Base-by-base conservation (phyloP, 495 filamentous ascomycete genomes). In the Aspergillus cavernicola region DNA sequence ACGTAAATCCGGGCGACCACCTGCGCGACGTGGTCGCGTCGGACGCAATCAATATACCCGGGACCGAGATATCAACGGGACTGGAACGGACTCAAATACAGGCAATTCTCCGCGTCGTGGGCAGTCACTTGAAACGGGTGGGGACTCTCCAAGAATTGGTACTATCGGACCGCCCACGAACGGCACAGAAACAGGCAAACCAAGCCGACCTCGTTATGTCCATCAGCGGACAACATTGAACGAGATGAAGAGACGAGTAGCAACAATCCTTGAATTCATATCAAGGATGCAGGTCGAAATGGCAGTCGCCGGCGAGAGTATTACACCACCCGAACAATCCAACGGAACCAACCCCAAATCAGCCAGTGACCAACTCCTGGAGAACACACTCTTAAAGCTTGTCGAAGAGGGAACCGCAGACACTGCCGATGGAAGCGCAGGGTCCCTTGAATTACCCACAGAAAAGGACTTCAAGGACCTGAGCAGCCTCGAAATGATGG, bases 221-320 rank as follows among this genome's bases (percentile, higher is more conserved):
- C 73, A 82, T 52, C 73, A 79, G 45, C 73, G 78, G 31, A 83
- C 91, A 42, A 92, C 82, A 23, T 88, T 97, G 84, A 86, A 85
- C 52, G 92, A 97, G 57, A 93, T 97, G 87, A 90, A 89, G 69
- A 81, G 88, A 53, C 82, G 88, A 7, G 91, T 91, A 3, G 82
- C 85, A 2, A 85, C 78, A 12, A 92, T 98, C 49, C 75, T 95
- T 13, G 90, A 95, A 36, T 97, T 88, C 66, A 96, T 98, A 59
- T 85, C 88, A 7, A 82, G 88, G 39, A 92, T 89, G 57, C 92
- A 97, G 61, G 77, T 96, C 11, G 93, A 98, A 64, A 81, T 96
- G 73, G 92, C 89, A 0, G 82, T 65, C 3, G 63, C 68, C 29
- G 66, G 68, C 18, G 68, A 77, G 40, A 72, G 67, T 46, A 67